Conservation (phyloP, 2,329 filamentous ascomycete species). For the Botrytis pseudocinerea region DNA sequence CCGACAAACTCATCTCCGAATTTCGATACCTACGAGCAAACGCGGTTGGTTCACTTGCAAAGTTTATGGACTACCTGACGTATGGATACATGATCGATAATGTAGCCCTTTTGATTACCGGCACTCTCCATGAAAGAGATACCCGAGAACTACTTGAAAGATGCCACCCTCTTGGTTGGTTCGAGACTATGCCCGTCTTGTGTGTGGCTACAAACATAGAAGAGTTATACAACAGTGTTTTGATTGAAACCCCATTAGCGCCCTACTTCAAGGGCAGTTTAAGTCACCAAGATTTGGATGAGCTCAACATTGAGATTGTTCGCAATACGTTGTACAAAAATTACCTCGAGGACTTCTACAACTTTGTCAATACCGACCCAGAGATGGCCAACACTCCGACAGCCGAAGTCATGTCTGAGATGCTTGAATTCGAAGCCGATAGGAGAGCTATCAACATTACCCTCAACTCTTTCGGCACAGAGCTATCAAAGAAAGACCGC, state of each 20-base stretch:
- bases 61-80: conserved; percentile 97
- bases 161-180: conserved; percentile 97
- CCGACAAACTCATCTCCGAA: conserved; percentile 96
- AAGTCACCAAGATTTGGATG: conserved; percentile 94
- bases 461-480: conserved; percentile 96
- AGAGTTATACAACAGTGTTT: conserved; percentile 95
- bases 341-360: conserved; percentile 96
- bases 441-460: conserved; percentile 98
- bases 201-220: conserved; percentile 98
- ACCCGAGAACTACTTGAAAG: conserved; percentile 92
- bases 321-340: conserved; percentile 99
- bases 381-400: conserved; percentile 89
- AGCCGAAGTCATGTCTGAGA: conserved; percentile 91
- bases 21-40: conserved; percentile 96
- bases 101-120: conserved; percentile 94
- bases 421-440: conserved; percentile 95
- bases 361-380: conserved; percentile 86
- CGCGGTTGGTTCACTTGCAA: conserved; percentile 83
- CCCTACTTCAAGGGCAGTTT: conserved; percentile 97
- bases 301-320: conserved; percentile 98
- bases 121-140: conserved; percentile 94
- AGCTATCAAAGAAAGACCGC: conserved; percentile 87
- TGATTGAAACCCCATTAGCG: conserved; percentile 94
- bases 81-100: conserved; percentile 99
- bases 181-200: conserved; percentile 97